Evolutionary conservation across 78 protist genomes (phyloP), one percentile per base, ranked within the genome.

Genomic region (Polysphondylium violaceum): DNA sequence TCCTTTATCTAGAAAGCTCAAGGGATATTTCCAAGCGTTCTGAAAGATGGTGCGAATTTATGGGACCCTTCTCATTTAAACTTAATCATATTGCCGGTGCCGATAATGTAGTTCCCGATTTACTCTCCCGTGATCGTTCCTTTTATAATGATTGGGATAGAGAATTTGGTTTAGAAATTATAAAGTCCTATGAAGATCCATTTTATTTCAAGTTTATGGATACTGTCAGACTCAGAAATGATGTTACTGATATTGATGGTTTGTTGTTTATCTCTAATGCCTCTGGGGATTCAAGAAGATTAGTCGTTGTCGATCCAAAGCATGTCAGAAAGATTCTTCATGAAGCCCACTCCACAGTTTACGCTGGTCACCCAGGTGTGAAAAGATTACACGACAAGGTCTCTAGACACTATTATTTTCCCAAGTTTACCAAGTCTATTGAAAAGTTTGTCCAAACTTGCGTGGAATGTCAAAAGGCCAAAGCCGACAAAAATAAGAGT

Each of bases 11-110:
- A 4, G 29, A 6, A 14, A 56, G 21, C 16, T 17, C 63, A 17
- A 56, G 21, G 7, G 14, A 56, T 25, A 11, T 14, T 11, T 11
- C 8, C 8, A 6, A 56, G 21, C 8, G 63, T 4, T 17, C 21
- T 17, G 63, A 7, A 17, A 68, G 75, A 40, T 68, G 75, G 75
- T 6, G 7, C 5, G 75, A 68, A 44, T n/a, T n/a, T 7, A 7
- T 68, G 47, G 17, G 43, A 4, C 14, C 38, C 6, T 68, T 40
- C 53, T 41, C 4, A 4, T 68, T 31, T n/a, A 41, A 5, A 4
- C 8, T 12, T 40, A n/a, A 41, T 25, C 14, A 40, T 68, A 44
- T 68, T 36, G 23, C 35, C 8, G 75, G 75, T 3, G 17, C 35
- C 7, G 27, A 23, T n/a, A 68, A 68, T 19, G 6, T n/a, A 11